phyloP scores from a whole-genome alignment of 2,329 filamentous ascomycete species.

The Cordyceps fumosorosea region DNA sequence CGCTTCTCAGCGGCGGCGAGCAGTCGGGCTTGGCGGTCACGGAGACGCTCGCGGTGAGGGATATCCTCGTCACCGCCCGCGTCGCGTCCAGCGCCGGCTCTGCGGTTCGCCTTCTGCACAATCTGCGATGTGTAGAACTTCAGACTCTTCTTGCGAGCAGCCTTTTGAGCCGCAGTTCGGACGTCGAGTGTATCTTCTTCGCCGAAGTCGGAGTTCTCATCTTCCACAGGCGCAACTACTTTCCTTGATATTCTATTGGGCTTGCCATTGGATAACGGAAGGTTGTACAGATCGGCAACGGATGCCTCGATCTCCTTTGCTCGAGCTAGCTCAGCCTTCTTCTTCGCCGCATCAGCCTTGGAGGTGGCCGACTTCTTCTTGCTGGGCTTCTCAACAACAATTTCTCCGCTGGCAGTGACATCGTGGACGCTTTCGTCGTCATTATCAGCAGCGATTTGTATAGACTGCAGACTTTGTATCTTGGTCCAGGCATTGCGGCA shows the following conservation, averaged over 20 bases:
- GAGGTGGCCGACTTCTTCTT: slow-evolving; percentile 29
- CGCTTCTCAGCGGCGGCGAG: slow-evolving; percentile 84
- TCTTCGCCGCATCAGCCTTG: slow-evolving; percentile 29
- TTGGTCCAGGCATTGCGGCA: slow-evolving; percentile 76
- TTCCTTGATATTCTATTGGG: slow-evolving; percentile 20
- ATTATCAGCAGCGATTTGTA: slow-evolving; percentile 32
- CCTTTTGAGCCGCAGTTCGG: slow-evolving; percentile 78
- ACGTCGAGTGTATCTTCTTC: slow-evolving; percentile 78
- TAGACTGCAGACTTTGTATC: slow-evolving; percentile 57
- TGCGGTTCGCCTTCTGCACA: slow-evolving; percentile 86
- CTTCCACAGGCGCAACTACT: slow-evolving; percentile 35
- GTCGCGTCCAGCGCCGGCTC: slow-evolving; percentile 63
- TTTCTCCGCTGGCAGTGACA: slow-evolving; percentile 13
- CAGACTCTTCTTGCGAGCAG: slow-evolving; percentile 80
- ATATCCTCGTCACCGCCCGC: slow-evolving; percentile 76
- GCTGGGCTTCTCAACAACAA: slow-evolving; percentile 20
- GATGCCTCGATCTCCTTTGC: slow-evolving; percentile 61
- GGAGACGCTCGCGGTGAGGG: slow-evolving; percentile 81
- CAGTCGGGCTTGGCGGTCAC: slow-evolving; percentile 77
- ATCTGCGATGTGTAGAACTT: slow-evolving; percentile 99
- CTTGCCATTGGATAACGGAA: slow-evolving; percentile 47
- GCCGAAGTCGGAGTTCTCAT: slow-evolving; percentile 82
- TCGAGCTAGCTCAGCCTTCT: slow-evolving; percentile 38
- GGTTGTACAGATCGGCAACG: slow-evolving; percentile 61
- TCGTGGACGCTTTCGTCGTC: slow-evolving; percentile 27